Percentiles rank a stretch among this genome's conserved stretches.
These are phyloP conservation scores for Solanum habrochaites DNA, from an alignment of 257 asterid genomes.

Conservation along the genomic window DNA sequence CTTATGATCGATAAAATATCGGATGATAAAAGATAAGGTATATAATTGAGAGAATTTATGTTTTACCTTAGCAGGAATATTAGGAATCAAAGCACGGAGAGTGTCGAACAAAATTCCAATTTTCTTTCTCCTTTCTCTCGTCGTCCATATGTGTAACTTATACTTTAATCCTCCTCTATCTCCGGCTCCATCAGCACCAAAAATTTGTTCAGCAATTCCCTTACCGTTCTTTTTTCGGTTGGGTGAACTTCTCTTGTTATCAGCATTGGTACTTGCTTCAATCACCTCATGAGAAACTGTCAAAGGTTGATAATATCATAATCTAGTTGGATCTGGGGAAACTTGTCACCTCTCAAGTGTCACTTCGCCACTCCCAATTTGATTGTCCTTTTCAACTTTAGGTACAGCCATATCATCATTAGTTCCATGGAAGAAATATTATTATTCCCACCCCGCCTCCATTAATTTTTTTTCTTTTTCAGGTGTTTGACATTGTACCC, in stretches of 20 bases:
- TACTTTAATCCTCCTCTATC: conserved; percentile 35
- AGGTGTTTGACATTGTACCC: neutral
- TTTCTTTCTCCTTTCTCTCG: conserved; percentile 83
- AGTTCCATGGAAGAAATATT: conserved; percentile 16
- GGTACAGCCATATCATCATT: conserved; percentile 24
- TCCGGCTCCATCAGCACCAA: neutral
- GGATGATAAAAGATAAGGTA: neutral
- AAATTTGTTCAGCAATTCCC: neutral
- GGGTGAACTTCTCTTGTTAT: conserved; percentile 5
- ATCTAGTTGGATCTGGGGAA: neutral
- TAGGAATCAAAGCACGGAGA: conserved; percentile 82
- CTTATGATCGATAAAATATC: no score
- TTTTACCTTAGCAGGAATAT: conserved; percentile 66
- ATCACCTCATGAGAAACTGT: neutral
- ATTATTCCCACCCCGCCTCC: conserved; percentile 19
- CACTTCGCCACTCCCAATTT: neutral
- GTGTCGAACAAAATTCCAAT: conserved; percentile 65
- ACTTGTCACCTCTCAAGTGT: conserved; percentile 9
- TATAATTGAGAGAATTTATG: neutral
- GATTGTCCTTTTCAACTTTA: conserved; percentile 12
- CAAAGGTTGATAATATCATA: neutral
- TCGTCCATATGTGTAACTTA: conserved; percentile 69
- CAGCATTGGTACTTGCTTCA: neutral
- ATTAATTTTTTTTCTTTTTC: conserved; percentile 6
- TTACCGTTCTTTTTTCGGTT: neutral